Conservation (phyloP, 2,329 filamentous ascomycete species). For the Diaporthe sp. region DNA sequence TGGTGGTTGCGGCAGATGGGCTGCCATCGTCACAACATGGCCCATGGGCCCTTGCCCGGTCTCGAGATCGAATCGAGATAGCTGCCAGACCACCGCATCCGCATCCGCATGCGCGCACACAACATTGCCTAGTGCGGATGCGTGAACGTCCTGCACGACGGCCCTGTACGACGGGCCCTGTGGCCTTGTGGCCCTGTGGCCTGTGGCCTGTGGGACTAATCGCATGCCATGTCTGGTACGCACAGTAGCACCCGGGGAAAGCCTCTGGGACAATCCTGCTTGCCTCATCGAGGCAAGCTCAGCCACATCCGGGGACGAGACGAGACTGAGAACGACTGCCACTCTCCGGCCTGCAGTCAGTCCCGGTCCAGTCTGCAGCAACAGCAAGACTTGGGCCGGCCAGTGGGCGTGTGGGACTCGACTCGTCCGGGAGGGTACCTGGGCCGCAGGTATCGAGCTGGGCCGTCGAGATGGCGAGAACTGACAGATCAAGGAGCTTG, state of each 20-base stretch:
- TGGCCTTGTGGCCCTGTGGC: background rate
- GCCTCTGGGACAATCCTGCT: conserved; percentile 21
- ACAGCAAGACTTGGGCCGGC: conserved; percentile 5
- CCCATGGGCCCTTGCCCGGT: background rate
- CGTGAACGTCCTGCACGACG: conserved; percentile 9
- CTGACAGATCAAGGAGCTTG: conserved; percentile 36
- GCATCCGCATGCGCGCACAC: conserved; percentile 2
- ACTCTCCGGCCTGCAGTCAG: conserved; percentile 16
- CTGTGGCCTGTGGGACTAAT: conserved; percentile 28
- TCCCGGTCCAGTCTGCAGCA: background rate
- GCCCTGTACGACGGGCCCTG: conserved; percentile 1
- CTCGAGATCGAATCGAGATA: conserved; percentile 30
- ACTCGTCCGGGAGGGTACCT: conserved; percentile 27
- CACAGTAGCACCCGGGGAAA: conserved; percentile 26
- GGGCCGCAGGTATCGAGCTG: conserved; percentile 26
- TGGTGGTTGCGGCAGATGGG: conserved; percentile 22
- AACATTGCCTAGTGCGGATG: conserved; percentile 15
- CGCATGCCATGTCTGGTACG: conserved; percentile 24
- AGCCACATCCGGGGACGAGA: conserved; percentile 32
- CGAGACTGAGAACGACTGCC: conserved; percentile 19
- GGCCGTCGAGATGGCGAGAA: conserved; percentile 26
- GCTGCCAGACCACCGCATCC: background rate
- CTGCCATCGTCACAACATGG: background rate
- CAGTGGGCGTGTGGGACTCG: conserved; percentile 10
- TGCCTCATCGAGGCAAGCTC: conserved; percentile 23